phyloP scores from a whole-genome alignment of 2,329 filamentous ascomycete genomes.

The Polytolypa hystricis region DNA sequence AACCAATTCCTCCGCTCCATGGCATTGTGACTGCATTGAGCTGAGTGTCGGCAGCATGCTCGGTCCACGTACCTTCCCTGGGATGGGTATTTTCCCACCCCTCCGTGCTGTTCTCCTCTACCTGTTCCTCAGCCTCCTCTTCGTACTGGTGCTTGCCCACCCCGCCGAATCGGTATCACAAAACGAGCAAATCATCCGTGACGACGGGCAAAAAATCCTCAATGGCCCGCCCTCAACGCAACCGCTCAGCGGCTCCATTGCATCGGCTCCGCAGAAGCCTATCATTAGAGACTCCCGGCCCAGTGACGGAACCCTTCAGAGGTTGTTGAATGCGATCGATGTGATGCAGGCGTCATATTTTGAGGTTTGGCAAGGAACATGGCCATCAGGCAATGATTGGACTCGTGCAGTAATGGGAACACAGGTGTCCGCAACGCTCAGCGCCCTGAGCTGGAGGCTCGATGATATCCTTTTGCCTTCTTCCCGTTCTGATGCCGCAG shows the following conservation, averaged over 20 bases:
- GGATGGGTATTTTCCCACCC: constrained; percentile 3
- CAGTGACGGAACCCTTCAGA: constrained; percentile 20
- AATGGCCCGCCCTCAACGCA: constrained; percentile 9
- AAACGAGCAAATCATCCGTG: constrained; percentile 13
- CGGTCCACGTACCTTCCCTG: neutral
- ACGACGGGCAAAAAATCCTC: constrained; percentile 6
- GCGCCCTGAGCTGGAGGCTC: constrained; percentile 51
- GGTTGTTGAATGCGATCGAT: constrained; percentile 53
- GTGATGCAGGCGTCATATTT: constrained; percentile 74
- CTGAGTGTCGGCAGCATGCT: neutral
- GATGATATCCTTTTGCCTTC: constrained; percentile 33
- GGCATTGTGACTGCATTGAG: neutral
- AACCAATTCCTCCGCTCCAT: constrained; percentile 3
- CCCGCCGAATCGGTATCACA: constrained; percentile 14
- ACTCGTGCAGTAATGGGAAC: constrained; percentile 78
- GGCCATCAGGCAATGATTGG: constrained; percentile 86
- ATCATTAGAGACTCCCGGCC: constrained; percentile 11
- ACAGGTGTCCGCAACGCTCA: constrained; percentile 61
- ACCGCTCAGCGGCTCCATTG: constrained; percentile 8
- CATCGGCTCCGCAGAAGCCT: constrained; percentile 12
- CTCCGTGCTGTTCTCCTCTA: constrained; percentile 3
- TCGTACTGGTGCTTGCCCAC: constrained; percentile 23
- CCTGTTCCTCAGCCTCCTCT: constrained; percentile 13
- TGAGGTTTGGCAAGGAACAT: constrained; percentile 63
- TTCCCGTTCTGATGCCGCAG: constrained; percentile 14